Evolutionary conservation across 1,284 basidiomycete species (phyloP), one percentile per base, ranked within the genome.

Genomic region (Apiotrichum siamense): DNA sequence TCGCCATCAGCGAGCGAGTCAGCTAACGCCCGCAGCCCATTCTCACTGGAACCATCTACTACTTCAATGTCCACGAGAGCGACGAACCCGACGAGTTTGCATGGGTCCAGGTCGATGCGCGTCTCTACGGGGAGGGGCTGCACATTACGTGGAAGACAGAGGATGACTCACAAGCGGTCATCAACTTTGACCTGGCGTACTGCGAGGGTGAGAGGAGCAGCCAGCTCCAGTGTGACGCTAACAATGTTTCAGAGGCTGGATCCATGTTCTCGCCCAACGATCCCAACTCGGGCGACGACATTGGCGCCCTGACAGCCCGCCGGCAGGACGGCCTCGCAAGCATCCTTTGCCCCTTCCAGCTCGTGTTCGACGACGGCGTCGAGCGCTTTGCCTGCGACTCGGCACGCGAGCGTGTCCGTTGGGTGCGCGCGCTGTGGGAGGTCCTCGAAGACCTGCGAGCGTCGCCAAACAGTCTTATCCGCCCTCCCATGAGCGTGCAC

Each of bases 371-470:
- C 18, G 90, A 93, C 68, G 89, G 89, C 3, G 83, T 88, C 1
- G 90, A 93, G 68, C 75, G 88, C 12, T 67, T 93, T 12, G 89
- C 83, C 1, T 84, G 87, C 20, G 88, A 90, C 63, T 89, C 86
- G 55, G 80, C 88, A 5, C 70, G 85, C 50, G 87, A 91, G 63
- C 78, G 89, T 56, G 85, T 88, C 43, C 81, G 85, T 69, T 92
- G 90, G 89, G 86, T 91, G 21, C 86, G 84, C 61, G 81, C 87
- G 3, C 81, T 93, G 46, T 90, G 87, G 89, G 88, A 62, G 44
- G 83, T 75, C 0, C 61, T 74, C 18, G 67, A 69, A 47, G 38
- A 52, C 18, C 61, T 62, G n/a, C 56, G 60, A 25, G 47, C 50
- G 15, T 58, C 57, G 17, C 17, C 50, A 33, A 12, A 20, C 7